Percentiles rank a stretch among this genome's conserved stretches.
Evolutionary conservation across 1,284 basidiomycete species (phyloP).

Genomic region (Rhodotorula sp.): DNA sequence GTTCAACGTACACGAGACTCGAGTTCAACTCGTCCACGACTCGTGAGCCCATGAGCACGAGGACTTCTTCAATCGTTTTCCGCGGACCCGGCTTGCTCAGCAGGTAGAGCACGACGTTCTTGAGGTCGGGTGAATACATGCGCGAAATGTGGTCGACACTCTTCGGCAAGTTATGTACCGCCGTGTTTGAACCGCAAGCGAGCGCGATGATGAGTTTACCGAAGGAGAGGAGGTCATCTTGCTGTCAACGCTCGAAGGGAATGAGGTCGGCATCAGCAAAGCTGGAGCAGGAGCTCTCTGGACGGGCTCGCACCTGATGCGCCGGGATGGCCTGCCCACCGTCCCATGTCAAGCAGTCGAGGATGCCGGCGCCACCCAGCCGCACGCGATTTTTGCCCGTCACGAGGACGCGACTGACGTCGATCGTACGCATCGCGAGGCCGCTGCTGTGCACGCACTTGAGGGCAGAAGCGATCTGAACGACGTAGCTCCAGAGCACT

Average conservation of each 20-base stretch:
- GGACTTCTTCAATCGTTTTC: constrained; percentile 74
- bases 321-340: constrained; percentile 62
- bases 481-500: constrained; percentile 90
- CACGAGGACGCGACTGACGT: constrained; percentile 82
- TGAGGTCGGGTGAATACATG: constrained; percentile 77
- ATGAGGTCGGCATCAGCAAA: neutral
- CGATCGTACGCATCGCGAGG: constrained; percentile 78
- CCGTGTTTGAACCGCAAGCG: constrained; percentile 67
- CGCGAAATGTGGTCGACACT: constrained; percentile 74
- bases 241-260: constrained; percentile 52
- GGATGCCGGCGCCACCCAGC: constrained; percentile 70
- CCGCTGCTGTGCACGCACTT: constrained; percentile 81
- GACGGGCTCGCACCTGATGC: constrained; percentile 57
- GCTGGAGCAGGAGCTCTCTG: no score
- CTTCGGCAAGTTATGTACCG: constrained; percentile 68
- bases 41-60: constrained; percentile 74
- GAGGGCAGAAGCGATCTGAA: constrained; percentile 85
- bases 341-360: constrained; percentile 80
- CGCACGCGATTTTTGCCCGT: constrained; percentile 83
- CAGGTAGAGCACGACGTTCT: constrained; percentile 75
- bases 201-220: constrained; percentile 82
- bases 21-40: constrained; percentile 82
- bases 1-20: constrained; percentile 64
- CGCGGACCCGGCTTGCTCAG: constrained; percentile 67
- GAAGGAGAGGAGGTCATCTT: constrained; percentile 85